Evolutionary conservation across 495 filamentous ascomycete species (phyloP).

Genomic region (Articulospora tetracladia): DNA sequence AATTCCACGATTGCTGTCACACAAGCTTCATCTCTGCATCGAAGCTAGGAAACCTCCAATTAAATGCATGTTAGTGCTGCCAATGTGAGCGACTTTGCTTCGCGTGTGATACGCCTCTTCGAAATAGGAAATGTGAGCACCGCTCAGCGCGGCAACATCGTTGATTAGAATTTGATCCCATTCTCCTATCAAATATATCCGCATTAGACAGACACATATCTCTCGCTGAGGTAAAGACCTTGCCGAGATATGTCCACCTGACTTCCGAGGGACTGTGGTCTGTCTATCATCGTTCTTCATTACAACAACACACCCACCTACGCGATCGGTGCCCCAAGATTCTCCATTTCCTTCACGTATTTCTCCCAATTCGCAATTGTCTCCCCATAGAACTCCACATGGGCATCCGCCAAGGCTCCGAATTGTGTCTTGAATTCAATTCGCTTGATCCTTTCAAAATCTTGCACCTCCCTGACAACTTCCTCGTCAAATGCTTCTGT

Average conservation of each 20-base stretch:
- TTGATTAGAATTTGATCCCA: too few species aligned
- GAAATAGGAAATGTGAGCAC: too few species aligned
- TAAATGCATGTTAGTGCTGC: too few species aligned
- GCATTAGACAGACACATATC: neutral
- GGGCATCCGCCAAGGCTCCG: constrained; percentile 74
- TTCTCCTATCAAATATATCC: too few species aligned
- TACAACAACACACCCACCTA: neutral
- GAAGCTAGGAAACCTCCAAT: too few species aligned
- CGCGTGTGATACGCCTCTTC: too few species aligned
- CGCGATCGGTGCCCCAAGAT: constrained; percentile 41
- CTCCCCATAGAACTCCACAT: constrained; percentile 80
- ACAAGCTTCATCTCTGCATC: too few species aligned
- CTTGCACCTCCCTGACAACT: constrained; percentile 83
- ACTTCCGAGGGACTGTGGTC: too few species aligned
- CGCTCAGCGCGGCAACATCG: too few species aligned
- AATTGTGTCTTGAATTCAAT: constrained; percentile 87
- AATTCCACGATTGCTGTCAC: too few species aligned
- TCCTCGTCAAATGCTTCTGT: constrained; percentile 91
- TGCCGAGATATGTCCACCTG: neutral
- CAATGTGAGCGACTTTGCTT: too few species aligned
- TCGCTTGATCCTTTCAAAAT: constrained; percentile 95
- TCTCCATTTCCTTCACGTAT: constrained; percentile 86
- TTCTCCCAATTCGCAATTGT: constrained; percentile 84
- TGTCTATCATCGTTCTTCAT: neutral
- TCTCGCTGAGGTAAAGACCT: neutral